Evolutionary conservation across 306 rosid species (phyloP).

Genomic region (Delonix regia): DNA sequence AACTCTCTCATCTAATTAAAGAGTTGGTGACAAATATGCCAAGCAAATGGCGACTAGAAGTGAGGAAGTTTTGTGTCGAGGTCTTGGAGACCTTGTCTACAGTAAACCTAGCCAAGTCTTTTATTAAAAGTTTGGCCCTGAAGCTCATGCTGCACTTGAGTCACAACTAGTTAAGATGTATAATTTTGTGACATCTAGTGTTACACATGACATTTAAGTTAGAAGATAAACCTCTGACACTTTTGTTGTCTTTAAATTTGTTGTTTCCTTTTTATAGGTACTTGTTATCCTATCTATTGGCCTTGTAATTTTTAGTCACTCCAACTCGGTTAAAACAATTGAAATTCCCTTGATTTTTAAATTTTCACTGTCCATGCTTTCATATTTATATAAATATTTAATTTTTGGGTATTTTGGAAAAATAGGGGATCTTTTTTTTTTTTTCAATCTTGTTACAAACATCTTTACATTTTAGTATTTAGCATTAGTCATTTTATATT

Average conservation of each 20-base stretch:
- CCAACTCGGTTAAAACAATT: too few species aligned
- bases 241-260: too few species aligned
- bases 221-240: neutral
- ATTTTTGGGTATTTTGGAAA: neutral
- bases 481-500: too few species aligned
- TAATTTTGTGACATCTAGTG: neutral
- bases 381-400: neutral
- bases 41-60: constrained; percentile 67
- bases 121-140: constrained; percentile 57
- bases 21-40: constrained; percentile 71
- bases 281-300: too few species aligned
- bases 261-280: too few species aligned
- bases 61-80: constrained; percentile 62
- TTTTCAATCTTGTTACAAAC: neutral
- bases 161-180: constrained; percentile 47
- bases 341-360: too few species aligned
- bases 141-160: constrained; percentile 58
- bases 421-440: neutral
- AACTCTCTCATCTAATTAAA: constrained; percentile 58
- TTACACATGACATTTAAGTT: neutral
- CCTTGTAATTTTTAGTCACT: too few species aligned
- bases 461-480: neutral
- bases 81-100: constrained; percentile 55
- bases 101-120: constrained; percentile 50
- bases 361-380: neutral